These are phyloP conservation scores for Yamadazyma nakazawae DNA, from an alignment of 805 yeast species.

Conservation along the genomic window DNA sequence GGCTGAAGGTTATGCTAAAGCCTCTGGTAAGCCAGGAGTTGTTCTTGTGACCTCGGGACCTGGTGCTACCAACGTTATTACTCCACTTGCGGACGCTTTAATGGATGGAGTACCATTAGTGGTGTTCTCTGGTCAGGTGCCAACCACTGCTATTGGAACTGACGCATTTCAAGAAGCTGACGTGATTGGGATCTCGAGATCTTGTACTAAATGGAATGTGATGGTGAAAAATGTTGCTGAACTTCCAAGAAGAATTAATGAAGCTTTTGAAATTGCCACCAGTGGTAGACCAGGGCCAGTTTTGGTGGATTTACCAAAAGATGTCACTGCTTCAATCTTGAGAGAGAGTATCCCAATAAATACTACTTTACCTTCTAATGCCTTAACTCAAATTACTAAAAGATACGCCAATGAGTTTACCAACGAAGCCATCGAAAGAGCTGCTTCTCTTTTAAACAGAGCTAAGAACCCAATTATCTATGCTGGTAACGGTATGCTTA, in stretches of 20 bases:
- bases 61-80: constrained; percentile 96
- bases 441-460: constrained; percentile 73
- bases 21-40: constrained; percentile 94
- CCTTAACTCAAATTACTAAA: constrained; percentile 67
- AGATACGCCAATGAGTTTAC: constrained; percentile 73
- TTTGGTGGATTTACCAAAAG: constrained; percentile 95
- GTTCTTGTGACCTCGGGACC: constrained; percentile 99
- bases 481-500: constrained; percentile 88
- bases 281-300: constrained; percentile 99
- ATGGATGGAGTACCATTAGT: constrained; percentile 97
- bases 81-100: constrained; percentile 98
- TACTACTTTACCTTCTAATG: constrained; percentile 70
- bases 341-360: constrained; percentile 81
- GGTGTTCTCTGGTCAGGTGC: constrained; percentile 96
- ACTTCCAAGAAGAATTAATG: constrained; percentile 91
- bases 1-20: constrained; percentile 99
- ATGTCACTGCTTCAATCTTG: constrained; percentile 90
- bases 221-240: constrained; percentile 96
- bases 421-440: constrained; percentile 64
- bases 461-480: constrained; percentile 88
- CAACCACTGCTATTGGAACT: constrained; percentile 93
- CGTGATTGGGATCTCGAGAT: constrained; percentile 91
- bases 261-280: constrained; percentile 95
- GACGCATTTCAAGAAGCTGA: constrained; percentile 99
- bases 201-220: constrained; percentile 98